phyloP scores from a whole-genome alignment of 208 protist species.

The Strigomonas culicis region DNA sequence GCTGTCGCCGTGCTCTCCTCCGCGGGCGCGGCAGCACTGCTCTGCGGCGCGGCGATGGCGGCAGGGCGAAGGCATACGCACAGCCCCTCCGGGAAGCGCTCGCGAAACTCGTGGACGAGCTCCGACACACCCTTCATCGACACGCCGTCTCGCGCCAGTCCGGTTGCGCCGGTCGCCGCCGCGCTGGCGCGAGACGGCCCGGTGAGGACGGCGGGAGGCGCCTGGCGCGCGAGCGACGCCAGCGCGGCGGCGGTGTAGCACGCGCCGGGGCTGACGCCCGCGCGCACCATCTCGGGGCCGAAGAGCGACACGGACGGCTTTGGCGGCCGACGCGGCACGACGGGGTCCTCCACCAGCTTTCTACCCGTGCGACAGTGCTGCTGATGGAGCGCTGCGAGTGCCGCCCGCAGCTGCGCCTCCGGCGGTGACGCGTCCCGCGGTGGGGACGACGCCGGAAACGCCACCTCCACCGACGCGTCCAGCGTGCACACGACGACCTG shows the following conservation, averaged over 20 bases:
- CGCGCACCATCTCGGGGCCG: neutral
- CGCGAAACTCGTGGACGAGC: neutral
- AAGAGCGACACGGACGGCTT: neutral
- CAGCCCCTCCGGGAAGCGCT: neutral
- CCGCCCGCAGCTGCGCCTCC: neutral
- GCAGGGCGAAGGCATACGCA: slow-evolving; percentile 3
- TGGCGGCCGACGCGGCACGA: too few relatives aligned
- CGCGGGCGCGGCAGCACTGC: neutral
- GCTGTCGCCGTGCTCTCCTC: neutral
- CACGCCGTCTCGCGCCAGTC: neutral
- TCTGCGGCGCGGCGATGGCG: neutral
- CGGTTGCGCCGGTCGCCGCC: neutral
- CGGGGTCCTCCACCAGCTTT: too few relatives aligned
- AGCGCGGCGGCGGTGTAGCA: too few relatives aligned
- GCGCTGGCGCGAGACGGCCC: neutral
- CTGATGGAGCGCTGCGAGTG: neutral
- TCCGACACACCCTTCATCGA: neutral
- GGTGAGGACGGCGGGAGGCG: too few relatives aligned
- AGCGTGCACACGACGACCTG: neutral
- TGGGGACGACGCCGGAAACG: neutral
- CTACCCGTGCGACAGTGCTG: neutral
- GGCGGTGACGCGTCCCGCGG: neutral
- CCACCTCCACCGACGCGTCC: neutral
- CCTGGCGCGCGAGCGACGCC: too few relatives aligned
- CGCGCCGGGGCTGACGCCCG: neutral